Conservation (phyloP, 2,329 filamentous ascomycete species). For the Ophiosphaerella korrae region DNA sequence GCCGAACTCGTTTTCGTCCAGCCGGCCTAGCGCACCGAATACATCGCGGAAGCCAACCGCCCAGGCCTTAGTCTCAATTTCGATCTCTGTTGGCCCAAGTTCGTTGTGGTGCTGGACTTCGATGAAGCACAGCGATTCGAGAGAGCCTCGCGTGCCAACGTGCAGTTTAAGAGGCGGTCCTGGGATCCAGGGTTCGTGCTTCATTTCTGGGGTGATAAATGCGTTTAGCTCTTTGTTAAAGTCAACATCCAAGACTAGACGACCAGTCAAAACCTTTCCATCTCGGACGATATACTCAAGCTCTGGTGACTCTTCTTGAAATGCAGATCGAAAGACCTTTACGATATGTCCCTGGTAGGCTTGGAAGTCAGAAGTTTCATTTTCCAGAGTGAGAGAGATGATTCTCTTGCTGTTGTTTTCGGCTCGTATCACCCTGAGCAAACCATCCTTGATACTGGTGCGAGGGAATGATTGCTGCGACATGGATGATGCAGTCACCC, state of each 20-base stretch:
- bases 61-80: constrained; percentile 1
- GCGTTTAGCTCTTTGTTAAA: not conserved
- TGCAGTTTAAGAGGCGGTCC: constrained; percentile 16
- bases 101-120: not conserved
- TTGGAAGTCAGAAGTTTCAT: not conserved
- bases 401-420: constrained; percentile 6
- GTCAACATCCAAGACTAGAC: constrained; percentile 2
- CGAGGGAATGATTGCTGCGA: not conserved
- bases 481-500: constrained; percentile 2
- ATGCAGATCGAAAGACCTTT: not conserved
- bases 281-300: constrained; percentile 10
- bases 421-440: constrained; percentile 9
- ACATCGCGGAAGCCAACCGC: constrained; percentile 1
- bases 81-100: constrained; percentile 11
- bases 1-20: constrained; percentile 1
- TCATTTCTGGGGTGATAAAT: not conserved
- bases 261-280: constrained; percentile 3
- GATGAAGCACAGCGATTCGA: constrained; percentile 13
- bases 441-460: constrained; percentile 5
- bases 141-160: constrained; percentile 6
- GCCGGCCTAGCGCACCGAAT: not conserved
- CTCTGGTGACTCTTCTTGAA: not conserved
- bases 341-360: not conserved
- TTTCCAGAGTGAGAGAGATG: constrained; percentile 7
- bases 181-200: not conserved